phyloP scores from a whole-genome alignment of 331 rosid genomes.

The Cydonia oblonga region DNA sequence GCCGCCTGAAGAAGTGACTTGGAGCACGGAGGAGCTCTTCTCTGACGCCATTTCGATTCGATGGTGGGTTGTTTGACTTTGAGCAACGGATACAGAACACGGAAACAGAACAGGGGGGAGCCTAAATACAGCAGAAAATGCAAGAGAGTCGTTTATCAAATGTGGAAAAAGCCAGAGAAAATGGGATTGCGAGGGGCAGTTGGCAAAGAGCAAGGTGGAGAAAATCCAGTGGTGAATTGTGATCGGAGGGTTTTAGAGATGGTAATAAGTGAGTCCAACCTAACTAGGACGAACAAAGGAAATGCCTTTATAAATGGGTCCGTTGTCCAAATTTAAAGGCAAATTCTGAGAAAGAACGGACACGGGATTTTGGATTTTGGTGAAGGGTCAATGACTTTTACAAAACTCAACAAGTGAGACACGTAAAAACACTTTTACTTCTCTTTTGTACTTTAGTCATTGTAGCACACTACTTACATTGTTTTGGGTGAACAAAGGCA shows the following conservation, averaged over 20 bases:
- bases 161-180: not conserved
- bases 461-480: no score
- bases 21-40: conserved; percentile 8
- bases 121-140: not conserved
- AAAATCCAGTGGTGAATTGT: not conserved
- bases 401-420: no score
- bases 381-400: not conserved
- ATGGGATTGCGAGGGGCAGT: not conserved
- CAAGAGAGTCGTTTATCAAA: not conserved
- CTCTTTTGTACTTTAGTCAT: no score
- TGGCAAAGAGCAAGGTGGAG: not conserved
- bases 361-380: not conserved
- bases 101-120: not conserved
- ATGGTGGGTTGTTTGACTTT: not conserved
- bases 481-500: no score
- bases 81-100: not conserved
- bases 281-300: not conserved
- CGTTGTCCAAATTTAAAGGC: not conserved
- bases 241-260: not conserved
- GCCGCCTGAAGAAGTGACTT: conserved; percentile 1
- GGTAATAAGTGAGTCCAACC: not conserved
- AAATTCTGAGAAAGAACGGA: not conserved
- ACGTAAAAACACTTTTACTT: no score
- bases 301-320: not conserved
- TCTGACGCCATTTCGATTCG: not conserved